phyloP scores from a whole-genome alignment of 805 yeast genomes.

The Candida easanensis region DNA sequence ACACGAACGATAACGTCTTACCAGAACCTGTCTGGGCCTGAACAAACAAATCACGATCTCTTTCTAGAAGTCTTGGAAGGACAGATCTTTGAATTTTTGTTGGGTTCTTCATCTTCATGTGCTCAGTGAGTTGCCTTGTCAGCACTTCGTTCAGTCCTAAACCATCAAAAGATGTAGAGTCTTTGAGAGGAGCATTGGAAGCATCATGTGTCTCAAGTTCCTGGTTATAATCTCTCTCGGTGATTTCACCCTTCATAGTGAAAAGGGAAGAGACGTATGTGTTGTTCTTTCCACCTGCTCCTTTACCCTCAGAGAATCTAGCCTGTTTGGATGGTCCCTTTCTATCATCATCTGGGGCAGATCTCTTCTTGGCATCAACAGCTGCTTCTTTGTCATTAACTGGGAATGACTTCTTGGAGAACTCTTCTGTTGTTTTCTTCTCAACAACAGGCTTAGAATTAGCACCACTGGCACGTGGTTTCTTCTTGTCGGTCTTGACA shows the following conservation, averaged over 20 bases:
- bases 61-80: constrained; percentile 54
- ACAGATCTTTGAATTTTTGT: constrained; percentile 85
- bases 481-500: constrained; percentile 15
- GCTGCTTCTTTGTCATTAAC: not conserved
- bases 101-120: constrained; percentile 60
- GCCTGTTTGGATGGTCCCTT: constrained; percentile 33
- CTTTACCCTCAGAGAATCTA: constrained; percentile 46
- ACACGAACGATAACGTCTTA: constrained; percentile 81
- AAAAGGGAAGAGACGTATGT: constrained; percentile 86
- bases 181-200: constrained; percentile 81
- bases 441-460: constrained; percentile 11
- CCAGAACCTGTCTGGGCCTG: constrained; percentile 99
- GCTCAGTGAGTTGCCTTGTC: constrained; percentile 50
- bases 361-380: constrained; percentile 16
- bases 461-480: constrained; percentile 4
- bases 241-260: constrained; percentile 59
- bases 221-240: constrained; percentile 37
- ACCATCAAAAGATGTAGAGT: constrained; percentile 65
- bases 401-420: not conserved
- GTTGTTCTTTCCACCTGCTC: constrained; percentile 50
- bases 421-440: constrained; percentile 2
- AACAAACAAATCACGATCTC: constrained; percentile 66
- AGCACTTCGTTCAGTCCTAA: constrained; percentile 62
- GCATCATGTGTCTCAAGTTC: constrained; percentile 41
- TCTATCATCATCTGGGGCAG: constrained; percentile 12